Conservation (phyloP, 768 basidiomycete species). For the Rhodotorula toruloides region DNA sequence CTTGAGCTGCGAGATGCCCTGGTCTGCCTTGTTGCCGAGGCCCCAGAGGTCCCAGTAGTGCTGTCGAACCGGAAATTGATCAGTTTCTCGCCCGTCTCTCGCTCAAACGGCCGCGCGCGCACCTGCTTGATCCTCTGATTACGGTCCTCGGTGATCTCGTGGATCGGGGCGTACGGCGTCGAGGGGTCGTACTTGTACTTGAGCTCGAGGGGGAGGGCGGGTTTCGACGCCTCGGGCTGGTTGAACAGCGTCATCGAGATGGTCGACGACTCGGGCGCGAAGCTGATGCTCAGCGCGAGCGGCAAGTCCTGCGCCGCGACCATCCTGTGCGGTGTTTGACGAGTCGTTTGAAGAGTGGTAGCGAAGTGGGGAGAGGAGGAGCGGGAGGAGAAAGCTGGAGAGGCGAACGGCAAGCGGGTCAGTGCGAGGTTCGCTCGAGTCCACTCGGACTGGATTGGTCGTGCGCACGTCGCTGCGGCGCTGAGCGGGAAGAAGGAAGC, state of each 20-base stretch:
- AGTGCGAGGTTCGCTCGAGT: background rate
- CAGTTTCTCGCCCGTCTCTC: too few relatives aligned
- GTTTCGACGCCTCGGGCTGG: slow-evolving; percentile 26
- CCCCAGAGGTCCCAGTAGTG: slow-evolving; percentile 99
- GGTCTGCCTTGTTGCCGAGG: slow-evolving; percentile 59
- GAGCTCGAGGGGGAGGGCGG: slow-evolving; percentile 70
- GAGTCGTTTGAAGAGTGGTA: background rate
- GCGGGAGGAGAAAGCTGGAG: background rate
- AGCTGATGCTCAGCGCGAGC: slow-evolving; percentile 39
- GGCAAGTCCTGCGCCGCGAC: slow-evolving; percentile 32
- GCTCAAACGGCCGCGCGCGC: background rate
- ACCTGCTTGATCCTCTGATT: slow-evolving; percentile 72
- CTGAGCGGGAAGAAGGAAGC: too few relatives aligned
- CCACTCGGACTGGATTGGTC: too few relatives aligned
- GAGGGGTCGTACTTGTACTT: slow-evolving; percentile 81
- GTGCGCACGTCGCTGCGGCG: too few relatives aligned
- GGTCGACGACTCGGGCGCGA: slow-evolving; percentile 30
- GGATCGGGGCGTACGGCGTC: slow-evolving; percentile 80
- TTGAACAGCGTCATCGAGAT: slow-evolving; percentile 40
- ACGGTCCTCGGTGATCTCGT: slow-evolving; percentile 74
- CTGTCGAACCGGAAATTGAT: slow-evolving; percentile 42
- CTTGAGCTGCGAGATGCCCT: slow-evolving; percentile 68
- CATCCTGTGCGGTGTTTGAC: slow-evolving; percentile 14
- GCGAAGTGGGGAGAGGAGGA: background rate
- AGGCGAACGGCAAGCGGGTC: background rate